Percentiles rank a stretch among this genome's conserved stretches.
Evolutionary conservation across 805 yeast species (phyloP).

Genomic region (Myxozyma monticola): DNA sequence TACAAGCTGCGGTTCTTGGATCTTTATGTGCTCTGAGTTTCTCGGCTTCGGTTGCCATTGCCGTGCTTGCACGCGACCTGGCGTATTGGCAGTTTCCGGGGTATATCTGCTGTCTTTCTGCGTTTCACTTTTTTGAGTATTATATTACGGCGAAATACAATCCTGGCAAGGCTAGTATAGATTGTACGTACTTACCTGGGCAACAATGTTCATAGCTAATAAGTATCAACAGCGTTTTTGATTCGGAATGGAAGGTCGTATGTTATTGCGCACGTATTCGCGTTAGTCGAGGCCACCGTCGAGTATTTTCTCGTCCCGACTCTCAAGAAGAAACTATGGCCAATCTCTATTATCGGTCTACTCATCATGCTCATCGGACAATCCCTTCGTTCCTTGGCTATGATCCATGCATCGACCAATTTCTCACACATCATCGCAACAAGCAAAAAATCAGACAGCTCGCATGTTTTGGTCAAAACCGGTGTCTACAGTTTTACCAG

Average conservation of each 20-base stretch:
- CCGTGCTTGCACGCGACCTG: too few species aligned
- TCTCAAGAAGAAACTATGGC: constrained; percentile 34
- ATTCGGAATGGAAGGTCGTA: constrained; percentile 64
- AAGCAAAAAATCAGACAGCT: constrained; percentile 44
- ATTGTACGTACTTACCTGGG: constrained; percentile 43
- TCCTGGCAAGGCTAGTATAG: constrained; percentile 60
- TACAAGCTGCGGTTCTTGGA: too few species aligned
- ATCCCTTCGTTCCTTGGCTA: constrained; percentile 64
- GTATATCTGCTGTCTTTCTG: constrained; percentile 54
- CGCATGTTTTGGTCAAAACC: constrained; percentile 67
- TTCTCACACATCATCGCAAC: constrained; percentile 76
- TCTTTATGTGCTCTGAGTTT: not conserved
- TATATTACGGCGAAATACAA: constrained; percentile 76
- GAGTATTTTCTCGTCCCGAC: constrained; percentile 48
- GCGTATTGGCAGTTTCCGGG: constrained; percentile 40
- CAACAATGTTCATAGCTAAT: too few species aligned
- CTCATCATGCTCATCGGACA: constrained; percentile 61
- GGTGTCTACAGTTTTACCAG: constrained; percentile 67
- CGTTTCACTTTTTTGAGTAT: constrained; percentile 83
- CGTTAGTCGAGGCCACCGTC: constrained; percentile 52
- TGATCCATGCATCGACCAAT: constrained; percentile 83
- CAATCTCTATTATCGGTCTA: constrained; percentile 48
- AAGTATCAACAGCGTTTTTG: constrained; percentile 48
- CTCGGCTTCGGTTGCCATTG: too few species aligned
- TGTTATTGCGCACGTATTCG: constrained; percentile 54